A percentile compares a stretch with the other conserved stretches of the same genome.
phyloP scores from a whole-genome alignment of 2,329 filamentous ascomycete genomes.

The Teratosphaeria zuluensis region DNA sequence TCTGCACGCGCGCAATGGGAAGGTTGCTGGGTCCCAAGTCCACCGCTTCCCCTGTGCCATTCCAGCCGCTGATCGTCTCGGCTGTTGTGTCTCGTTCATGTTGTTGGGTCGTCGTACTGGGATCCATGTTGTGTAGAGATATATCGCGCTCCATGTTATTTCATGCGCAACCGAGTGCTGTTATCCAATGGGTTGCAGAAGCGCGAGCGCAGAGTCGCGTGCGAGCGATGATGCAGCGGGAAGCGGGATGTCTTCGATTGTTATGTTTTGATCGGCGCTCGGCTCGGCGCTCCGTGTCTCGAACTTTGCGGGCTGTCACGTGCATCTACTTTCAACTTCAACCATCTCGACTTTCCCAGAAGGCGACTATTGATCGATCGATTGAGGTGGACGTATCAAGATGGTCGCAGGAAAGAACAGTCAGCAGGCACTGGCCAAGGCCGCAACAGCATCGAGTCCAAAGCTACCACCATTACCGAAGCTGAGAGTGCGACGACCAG shows the following conservation, averaged over 20 bases:
- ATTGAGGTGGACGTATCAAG: neutral
- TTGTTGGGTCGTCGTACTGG: neutral
- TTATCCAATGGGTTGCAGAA: neutral
- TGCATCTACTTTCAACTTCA: neutral
- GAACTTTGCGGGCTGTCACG: neutral
- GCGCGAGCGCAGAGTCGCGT: no score
- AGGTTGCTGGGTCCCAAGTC: conserved; percentile 33
- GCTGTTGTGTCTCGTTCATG: neutral
- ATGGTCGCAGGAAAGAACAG: conserved; percentile 28
- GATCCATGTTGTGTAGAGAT: neutral
- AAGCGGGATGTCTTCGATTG: neutral
- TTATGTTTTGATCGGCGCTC: neutral
- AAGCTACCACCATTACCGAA: conserved; percentile 51
- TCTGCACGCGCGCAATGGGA: conserved; percentile 32
- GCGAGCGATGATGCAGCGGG: neutral
- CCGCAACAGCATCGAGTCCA: conserved; percentile 23
- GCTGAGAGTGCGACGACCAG: conserved; percentile 55
- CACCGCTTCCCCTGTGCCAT: conserved; percentile 28
- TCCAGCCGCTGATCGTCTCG: conserved; percentile 14
- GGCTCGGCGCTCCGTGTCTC: neutral
- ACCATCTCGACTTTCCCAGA: neutral
- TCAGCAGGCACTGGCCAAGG: conserved; percentile 18
- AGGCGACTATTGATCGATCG: neutral
- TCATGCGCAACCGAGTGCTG: neutral
- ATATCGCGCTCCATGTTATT: neutral